Conservation (phyloP, 768 basidiomycete species). For the Lactarius trivialis region DNA sequence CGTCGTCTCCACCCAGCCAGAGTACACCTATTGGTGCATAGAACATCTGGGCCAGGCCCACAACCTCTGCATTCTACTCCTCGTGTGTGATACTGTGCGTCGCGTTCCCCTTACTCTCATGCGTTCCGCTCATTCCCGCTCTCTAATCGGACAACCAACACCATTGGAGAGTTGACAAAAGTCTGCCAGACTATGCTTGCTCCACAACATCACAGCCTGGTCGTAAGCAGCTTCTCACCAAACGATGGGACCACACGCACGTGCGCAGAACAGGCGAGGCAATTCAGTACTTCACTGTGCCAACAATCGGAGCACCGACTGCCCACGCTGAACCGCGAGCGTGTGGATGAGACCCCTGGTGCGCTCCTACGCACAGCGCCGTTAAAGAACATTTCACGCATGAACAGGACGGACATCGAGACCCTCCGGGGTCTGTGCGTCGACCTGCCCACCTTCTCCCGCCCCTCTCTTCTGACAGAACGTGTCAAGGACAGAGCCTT, state of each 20-base stretch:
- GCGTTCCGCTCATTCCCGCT: background rate
- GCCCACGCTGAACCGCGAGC: conserved; percentile 91
- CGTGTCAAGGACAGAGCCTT: conserved; percentile 66
- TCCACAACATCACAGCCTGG: conserved; percentile 94
- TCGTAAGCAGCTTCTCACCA: conserved; percentile 44
- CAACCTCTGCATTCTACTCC: conserved; percentile 75
- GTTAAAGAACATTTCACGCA: conserved; percentile 87
- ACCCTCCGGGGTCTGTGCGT: conserved; percentile 84
- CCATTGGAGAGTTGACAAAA: conserved; percentile 91
- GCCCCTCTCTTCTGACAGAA: background rate
- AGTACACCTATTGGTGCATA: conserved; percentile 90
- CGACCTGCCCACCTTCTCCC: background rate
- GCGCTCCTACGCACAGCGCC: conserved; percentile 74
- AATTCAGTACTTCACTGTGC: conserved; percentile 83
- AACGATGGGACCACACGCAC: background rate
- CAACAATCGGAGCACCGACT: conserved; percentile 93
- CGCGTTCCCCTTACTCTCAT: background rate
- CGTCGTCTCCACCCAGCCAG: conserved; percentile 96
- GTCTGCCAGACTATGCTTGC: conserved; percentile 80
- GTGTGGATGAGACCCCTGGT: conserved; percentile 81
- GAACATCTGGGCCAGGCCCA: conserved; percentile 79
- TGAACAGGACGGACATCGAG: conserved; percentile 96
- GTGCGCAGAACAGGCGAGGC: conserved; percentile 74
- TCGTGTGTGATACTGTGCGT: conserved; percentile 88
- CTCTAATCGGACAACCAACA: conserved; percentile 83